Conservation (phyloP, 2,329 filamentous ascomycete species). For the Pseudocercospora fuligena region DNA sequence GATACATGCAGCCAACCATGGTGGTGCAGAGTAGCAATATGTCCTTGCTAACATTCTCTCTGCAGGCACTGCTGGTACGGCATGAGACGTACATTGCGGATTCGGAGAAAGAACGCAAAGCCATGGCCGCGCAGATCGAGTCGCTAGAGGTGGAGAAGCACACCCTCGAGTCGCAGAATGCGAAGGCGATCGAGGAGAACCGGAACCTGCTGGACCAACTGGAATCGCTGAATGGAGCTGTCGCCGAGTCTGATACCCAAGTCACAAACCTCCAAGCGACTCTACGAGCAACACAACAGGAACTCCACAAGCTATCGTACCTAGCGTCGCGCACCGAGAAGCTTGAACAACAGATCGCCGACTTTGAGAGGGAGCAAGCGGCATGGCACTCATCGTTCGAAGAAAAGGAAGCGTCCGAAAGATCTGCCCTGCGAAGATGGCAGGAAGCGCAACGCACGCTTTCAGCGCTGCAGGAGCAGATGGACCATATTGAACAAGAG, state of each 20-base stretch:
- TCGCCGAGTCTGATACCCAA: slow-evolving; percentile 78
- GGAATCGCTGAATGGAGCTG: slow-evolving; percentile 78
- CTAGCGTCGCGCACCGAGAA: slow-evolving; percentile 76
- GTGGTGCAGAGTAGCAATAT: slow-evolving; percentile 29
- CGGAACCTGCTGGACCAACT: slow-evolving; percentile 79
- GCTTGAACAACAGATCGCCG: slow-evolving; percentile 77
- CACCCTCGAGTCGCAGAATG: slow-evolving; percentile 74
- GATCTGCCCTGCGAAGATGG: slow-evolving; percentile 80
- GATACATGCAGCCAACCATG: slow-evolving; percentile 2
- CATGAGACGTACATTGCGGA: slow-evolving; percentile 95
- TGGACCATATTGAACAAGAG: slow-evolving; percentile 87
- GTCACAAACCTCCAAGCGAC: slow-evolving; percentile 77
- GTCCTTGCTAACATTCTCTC: slow-evolving; percentile 69
- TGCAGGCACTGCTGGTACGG: slow-evolving; percentile 85
- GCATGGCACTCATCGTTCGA: slow-evolving; percentile 70
- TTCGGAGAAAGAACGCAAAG: slow-evolving; percentile 80
- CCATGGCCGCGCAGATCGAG: slow-evolving; percentile 74
- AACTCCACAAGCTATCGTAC: slow-evolving; percentile 73
- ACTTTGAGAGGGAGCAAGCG: slow-evolving; percentile 81
- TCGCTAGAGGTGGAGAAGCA: slow-evolving; percentile 74
- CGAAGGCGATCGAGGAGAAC: slow-evolving; percentile 80
- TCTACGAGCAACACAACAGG: slow-evolving; percentile 76
- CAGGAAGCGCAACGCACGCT: slow-evolving; percentile 81
- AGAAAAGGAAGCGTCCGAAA: slow-evolving; percentile 73
- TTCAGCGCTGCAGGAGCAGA: slow-evolving; percentile 78